Base-by-base conservation (phyloP, 441 rosid genomes). In the Metrosideros polymorpha region DNA sequence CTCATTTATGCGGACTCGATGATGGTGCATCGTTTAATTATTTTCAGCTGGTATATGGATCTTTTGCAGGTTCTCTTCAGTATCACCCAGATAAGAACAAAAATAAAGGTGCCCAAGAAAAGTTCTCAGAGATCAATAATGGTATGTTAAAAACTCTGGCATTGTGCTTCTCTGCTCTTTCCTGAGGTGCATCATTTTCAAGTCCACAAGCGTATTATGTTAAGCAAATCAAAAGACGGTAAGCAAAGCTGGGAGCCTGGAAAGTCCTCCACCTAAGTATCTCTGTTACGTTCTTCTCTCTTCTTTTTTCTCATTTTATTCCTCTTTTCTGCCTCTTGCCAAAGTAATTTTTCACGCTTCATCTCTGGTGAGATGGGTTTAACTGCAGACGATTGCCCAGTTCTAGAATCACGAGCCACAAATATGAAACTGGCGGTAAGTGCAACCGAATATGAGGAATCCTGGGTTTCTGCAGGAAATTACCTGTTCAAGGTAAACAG, bases 1-100 rank as follows among this genome's bases (percentile, higher is more conserved):
- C 77, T 66, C 77, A 66, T 66, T 4, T 39, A 66, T 9, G 77
- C 77, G 4, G 45, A 66, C 77, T 66, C 19, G 17, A 71, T 24
- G 45, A 71, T 39, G 79, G 39, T 39, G 30, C 35, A 2, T 79
- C 3, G 43, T 83, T n/a, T 86, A 22, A 49, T 59, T 32, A 87
- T 19, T 35, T 27, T 54, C 47, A 53, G 51, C 45, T 79, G 55
- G n/a, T 86, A 35, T 57, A 25, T 71, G 79, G 79, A 39, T 45
- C 82, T 76, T 88, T 35, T 89, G 88, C 83, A 97, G 99, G 94
- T 95, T 90, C 99, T 89, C 95, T 97, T 86, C 90, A 92, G 57
- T 95, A 95, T 86, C 99, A 96, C 84, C 99, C 98, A 17, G 99
- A 97, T 90, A 97, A 96, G 94, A 97, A 97, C 91, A 95, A 94